Evolutionary conservation across 768 basidiomycete species (phyloP), one percentile per base, ranked within the genome.

Genomic region (Cyclocybe aegerita): DNA sequence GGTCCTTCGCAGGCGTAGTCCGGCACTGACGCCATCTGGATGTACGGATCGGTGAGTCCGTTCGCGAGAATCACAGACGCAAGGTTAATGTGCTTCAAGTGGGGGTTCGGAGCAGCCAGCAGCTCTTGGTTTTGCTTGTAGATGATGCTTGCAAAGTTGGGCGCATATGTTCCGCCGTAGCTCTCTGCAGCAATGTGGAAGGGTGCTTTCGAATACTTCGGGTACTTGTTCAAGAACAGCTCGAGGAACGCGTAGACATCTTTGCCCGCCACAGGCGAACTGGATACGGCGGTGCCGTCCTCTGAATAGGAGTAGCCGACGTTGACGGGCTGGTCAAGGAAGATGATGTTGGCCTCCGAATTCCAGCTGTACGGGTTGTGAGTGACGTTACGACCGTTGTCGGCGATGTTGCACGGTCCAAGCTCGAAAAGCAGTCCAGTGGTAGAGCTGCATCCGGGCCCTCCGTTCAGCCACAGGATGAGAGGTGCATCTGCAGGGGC

Each of bases 401-500:
- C 70, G 12, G 78, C 70, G 53, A 98, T 76, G 30, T 69, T 70
- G 69, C 96, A 98, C 0, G 96, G 94, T 0, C 96, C 96, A 15
- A 96, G 83, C 63, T 98, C 94, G 58, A 96, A 92, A 11, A 98
- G 74, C 16, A 97, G 79, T 8, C 95, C 95, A 1, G 90, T 88
- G 8, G 85, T 82, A 7, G 84, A 87, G 48, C 81, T 84, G 69
- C 83, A 85, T 7, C 84, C 81, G 15, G 83, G 85, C 9, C 87
- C 86, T 32, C 90, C 90, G 56, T 91, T 92, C n/a, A 92, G 74
- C 95, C 95, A 97, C 41, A 97, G 74, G 7, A 95, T 77, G 2
- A 98, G 77, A 4, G 94, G 95, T 5, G 89, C 93, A 46, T 82
- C 74, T 44, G 78, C 69, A 0, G 96, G 94, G 12, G 81, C 76